Conservation (phyloP, 1,284 basidiomycete species). For the Heterobasidion occidentale region DNA sequence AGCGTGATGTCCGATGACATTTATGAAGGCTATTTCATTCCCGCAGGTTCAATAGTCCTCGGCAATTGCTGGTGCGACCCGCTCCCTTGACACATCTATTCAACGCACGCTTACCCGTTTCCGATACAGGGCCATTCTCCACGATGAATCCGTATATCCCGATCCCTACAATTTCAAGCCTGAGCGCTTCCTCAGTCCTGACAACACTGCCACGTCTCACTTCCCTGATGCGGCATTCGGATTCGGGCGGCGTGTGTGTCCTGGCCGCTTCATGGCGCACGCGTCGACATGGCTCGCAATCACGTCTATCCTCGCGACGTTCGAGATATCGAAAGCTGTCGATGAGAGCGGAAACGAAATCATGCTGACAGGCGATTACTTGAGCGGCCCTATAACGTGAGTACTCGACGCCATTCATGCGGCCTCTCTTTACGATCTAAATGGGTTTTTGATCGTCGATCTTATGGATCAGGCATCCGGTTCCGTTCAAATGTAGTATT, state of each 20-base stretch:
- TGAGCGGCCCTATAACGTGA: background rate
- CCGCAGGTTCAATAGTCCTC: constrained; percentile 10
- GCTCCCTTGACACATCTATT: background rate
- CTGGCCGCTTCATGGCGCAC: constrained; percentile 7
- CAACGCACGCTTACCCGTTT: too few relatives aligned
- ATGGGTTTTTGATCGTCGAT: background rate
- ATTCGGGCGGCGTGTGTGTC: constrained; percentile 13
- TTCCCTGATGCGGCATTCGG: constrained; percentile 11
- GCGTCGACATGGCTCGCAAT: constrained; percentile 15
- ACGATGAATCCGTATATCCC: constrained; percentile 8
- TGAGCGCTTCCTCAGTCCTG: constrained; percentile 11
- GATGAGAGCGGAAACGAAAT: background rate
- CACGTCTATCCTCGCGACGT: constrained; percentile 7
- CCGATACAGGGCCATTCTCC: constrained; percentile 8
- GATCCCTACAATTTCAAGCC: constrained; percentile 11
- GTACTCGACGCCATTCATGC: too few relatives aligned
- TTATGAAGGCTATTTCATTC: constrained; percentile 12
- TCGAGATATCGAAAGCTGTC: background rate
- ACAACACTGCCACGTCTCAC: background rate
- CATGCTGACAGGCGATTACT: background rate
- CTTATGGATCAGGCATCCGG: background rate
- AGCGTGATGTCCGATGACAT: constrained; percentile 7
- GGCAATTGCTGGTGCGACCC: constrained; percentile 6
- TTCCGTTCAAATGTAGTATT: background rate
- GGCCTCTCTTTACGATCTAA: background rate